phyloP scores from a whole-genome alignment of 225 moss, liverwort and hornwort genomes.

The Polytrichum formosum region DNA sequence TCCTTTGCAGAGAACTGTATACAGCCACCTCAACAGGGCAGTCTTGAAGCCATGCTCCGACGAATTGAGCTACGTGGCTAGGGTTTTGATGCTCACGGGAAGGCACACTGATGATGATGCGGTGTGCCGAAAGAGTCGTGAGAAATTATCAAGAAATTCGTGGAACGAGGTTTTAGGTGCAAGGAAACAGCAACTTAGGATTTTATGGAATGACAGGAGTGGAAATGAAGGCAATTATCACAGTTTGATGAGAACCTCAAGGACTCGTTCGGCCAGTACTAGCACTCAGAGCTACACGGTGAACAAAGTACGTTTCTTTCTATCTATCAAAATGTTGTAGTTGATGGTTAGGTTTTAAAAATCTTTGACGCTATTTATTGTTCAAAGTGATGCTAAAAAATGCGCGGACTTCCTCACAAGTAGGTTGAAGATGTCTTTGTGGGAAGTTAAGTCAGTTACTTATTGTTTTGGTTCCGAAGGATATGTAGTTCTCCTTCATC shows the following conservation, averaged over 20 bases:
- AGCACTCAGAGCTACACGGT: constrained; percentile 29
- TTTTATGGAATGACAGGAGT: constrained; percentile 16
- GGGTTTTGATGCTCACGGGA: constrained; percentile 9
- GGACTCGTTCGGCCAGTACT: constrained; percentile 31
- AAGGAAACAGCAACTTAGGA: constrained; percentile 7
- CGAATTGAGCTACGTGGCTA: constrained; percentile 14
- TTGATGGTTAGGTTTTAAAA: no score
- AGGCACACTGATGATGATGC: neutral
- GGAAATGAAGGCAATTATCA: constrained; percentile 2
- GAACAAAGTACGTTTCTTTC: constrained; percentile 19
- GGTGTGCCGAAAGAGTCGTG: constrained; percentile 11
- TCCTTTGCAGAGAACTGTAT: constrained; percentile 18
- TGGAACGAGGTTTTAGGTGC: constrained; percentile 4
- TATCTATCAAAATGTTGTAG: no score
- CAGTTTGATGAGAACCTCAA: constrained; percentile 14
- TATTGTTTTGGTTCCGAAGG: neutral
- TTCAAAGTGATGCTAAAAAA: no score
- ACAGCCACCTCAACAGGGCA: constrained; percentile 22
- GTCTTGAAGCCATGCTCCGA: constrained; percentile 7
- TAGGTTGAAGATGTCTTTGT: no score
- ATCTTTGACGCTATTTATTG: no score
- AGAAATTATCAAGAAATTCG: constrained; percentile 7
- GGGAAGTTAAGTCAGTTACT: neutral
- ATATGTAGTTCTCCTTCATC: neutral
- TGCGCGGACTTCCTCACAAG: no score